Conservation (phyloP, 2,329 filamentous ascomycete species). For the Colletotrichum sojae region DNA sequence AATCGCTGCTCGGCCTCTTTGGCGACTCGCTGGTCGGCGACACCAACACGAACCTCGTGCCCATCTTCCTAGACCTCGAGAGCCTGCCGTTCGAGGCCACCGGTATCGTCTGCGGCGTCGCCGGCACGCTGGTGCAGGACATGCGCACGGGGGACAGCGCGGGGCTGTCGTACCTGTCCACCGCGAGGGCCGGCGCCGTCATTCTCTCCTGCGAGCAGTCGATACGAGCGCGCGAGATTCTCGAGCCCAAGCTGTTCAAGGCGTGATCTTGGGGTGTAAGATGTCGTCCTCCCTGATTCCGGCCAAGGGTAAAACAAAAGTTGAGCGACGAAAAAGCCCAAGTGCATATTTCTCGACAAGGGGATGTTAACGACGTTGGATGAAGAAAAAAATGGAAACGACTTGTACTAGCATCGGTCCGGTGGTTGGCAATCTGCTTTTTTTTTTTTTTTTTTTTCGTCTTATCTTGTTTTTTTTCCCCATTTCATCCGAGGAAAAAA, state of each 20-base stretch:
- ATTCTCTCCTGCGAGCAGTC: constrained; percentile 85
- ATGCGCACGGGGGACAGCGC: constrained; percentile 71
- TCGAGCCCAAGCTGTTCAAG: constrained; percentile 67
- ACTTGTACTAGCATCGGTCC: constrained; percentile 32
- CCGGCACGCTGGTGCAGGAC: constrained; percentile 83
- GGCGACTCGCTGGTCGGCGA: constrained; percentile 83
- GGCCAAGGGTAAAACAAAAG: not conserved
- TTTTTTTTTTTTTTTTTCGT: constrained; percentile 8
- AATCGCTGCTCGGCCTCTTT: constrained; percentile 74
- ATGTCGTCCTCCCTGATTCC: no score
- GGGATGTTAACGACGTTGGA: constrained; percentile 28
- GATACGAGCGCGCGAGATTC: constrained; percentile 78
- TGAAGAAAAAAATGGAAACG: constrained; percentile 18
- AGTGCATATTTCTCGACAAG: not conserved
- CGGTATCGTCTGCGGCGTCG: constrained; percentile 95
- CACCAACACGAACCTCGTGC: constrained; percentile 80
- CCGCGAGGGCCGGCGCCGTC: constrained; percentile 89
- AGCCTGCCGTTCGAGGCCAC: constrained; percentile 88
- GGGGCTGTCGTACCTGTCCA: constrained; percentile 92
- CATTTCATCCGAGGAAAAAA: constrained; percentile 2
- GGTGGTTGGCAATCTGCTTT: constrained; percentile 37
- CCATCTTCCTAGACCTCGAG: constrained; percentile 89
- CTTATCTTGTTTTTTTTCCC: constrained; percentile 15
- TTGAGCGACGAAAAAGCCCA: not conserved
- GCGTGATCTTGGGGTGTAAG: constrained; percentile 18